phyloP scores from a whole-genome alignment of 805 yeast species.

The Wickerhamiella brachini region DNA sequence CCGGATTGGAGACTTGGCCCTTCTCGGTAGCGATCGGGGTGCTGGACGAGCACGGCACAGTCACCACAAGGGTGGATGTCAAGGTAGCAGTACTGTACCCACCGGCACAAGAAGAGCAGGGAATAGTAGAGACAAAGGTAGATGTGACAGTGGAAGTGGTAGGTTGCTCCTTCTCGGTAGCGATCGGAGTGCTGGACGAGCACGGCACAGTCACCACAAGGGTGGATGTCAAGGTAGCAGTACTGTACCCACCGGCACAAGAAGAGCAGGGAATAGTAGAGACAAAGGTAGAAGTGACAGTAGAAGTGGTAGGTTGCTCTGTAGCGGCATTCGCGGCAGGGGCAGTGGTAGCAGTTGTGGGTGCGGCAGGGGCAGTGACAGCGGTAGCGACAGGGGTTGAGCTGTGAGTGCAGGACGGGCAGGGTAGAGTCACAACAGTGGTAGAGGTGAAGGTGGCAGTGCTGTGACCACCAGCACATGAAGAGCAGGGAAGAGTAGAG shows the following conservation, averaged over 20 bases:
- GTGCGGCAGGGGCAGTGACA: too few relatives aligned
- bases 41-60: not conserved
- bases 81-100: not conserved
- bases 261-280: too few relatives aligned
- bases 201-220: too few relatives aligned
- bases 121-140: not conserved
- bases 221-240: too few relatives aligned
- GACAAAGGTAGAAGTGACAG: too few relatives aligned
- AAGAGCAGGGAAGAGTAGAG: not conserved
- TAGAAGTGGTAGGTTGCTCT: too few relatives aligned
- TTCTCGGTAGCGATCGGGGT: not conserved
- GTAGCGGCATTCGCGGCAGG: too few relatives aligned
- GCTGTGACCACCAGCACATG: not conserved
- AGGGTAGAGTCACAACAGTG: not conserved
- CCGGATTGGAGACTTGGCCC: not conserved
- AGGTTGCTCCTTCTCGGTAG: too few relatives aligned
- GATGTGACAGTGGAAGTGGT: not conserved
- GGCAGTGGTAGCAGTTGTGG: too few relatives aligned
- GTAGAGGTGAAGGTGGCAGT: not conserved
- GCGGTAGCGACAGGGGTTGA: not conserved
- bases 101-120: not conserved
- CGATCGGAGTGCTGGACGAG: too few relatives aligned
- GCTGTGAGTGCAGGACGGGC: not conserved
- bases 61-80: not conserved
- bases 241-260: too few relatives aligned